A percentile compares a stretch with the other conserved stretches of the same genome.
Evolutionary conservation across 2,329 filamentous ascomycete genomes (phyloP).

Genomic region (Claviceps humidiphila): DNA sequence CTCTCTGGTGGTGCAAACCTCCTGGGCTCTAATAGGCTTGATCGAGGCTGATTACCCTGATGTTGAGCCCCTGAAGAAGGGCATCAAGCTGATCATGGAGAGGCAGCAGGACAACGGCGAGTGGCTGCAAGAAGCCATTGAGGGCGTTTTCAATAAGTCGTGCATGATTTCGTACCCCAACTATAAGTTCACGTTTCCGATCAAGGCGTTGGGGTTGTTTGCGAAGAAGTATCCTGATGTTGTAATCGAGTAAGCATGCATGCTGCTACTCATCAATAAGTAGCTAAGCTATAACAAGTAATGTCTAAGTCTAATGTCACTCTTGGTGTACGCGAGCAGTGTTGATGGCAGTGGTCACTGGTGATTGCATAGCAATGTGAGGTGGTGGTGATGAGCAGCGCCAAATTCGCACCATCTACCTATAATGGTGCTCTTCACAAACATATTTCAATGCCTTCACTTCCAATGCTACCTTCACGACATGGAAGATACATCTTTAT

Average conservation of each 20-base stretch:
- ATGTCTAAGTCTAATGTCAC: not conserved
- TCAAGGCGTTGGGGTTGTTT: slow-evolving; percentile 90
- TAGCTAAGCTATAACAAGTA: not conserved
- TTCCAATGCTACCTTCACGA: no score
- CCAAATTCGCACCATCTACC: no score
- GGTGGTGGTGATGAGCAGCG: not conserved
- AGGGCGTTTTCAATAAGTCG: slow-evolving; percentile 97
- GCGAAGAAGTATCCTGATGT: slow-evolving; percentile 57
- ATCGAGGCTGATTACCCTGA: slow-evolving; percentile 76
- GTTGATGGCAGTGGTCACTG: not conserved
- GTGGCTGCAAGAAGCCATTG: slow-evolving; percentile 90
- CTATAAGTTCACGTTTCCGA: slow-evolving; percentile 93
- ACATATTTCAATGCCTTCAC: no score
- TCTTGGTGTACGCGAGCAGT: not conserved
- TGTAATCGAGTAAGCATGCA: slow-evolving; percentile 23
- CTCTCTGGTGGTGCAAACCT: slow-evolving; percentile 87
- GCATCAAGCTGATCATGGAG: slow-evolving; percentile 67
- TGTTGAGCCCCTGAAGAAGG: slow-evolving; percentile 55
- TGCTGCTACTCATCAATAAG: not conserved
- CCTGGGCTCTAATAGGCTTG: slow-evolving; percentile 74
- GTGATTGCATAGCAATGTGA: not conserved
- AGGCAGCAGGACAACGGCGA: slow-evolving; percentile 82
- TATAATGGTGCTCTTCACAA: no score
- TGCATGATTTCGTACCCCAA: slow-evolving; percentile 99
- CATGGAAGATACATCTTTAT: no score